phyloP scores from a whole-genome alignment of 352 stramenopile genomes.

The Paralagenidium karlingii region DNA sequence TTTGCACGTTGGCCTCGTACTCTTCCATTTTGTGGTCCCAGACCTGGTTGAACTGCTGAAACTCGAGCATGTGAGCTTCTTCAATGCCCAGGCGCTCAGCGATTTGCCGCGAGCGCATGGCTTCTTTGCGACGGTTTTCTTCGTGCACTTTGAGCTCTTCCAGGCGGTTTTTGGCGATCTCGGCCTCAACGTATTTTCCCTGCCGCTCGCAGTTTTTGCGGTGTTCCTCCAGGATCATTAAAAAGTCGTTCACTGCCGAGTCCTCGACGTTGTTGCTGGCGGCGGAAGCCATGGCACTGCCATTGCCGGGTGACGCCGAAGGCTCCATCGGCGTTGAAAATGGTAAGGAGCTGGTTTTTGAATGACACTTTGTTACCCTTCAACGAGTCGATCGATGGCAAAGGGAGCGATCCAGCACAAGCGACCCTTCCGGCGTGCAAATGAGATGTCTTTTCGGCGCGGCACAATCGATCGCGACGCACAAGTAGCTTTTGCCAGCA shows the following conservation, averaged over 20 bases:
- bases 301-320: too few species aligned
- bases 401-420: background rate
- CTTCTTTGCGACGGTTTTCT: conserved; percentile 89
- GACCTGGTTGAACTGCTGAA: conserved; percentile 94
- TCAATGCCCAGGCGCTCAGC: conserved; percentile 91
- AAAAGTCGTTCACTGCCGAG: conserved; percentile 75
- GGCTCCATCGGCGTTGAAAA: too few species aligned
- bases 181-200: conserved; percentile 95
- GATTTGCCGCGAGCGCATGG: conserved; percentile 92
- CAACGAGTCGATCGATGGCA: background rate
- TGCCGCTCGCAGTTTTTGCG: conserved; percentile 94
- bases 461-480: too few species aligned
- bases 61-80: conserved; percentile 97
- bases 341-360: background rate
- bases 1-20: conserved; percentile 88
- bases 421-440: too few species aligned
- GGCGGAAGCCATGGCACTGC: background rate
- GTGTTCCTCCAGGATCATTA: conserved; percentile 90
- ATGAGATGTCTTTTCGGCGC: too few species aligned
- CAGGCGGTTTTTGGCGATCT: conserved; percentile 93
- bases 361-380: background rate
- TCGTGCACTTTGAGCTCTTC: conserved; percentile 95
- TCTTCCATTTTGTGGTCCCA: conserved; percentile 95
- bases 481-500: too few species aligned
- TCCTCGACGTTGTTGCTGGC: conserved; percentile 64